phyloP scores from a whole-genome alignment of 345 rosid genomes.

The Xanthoceras sorbifolium region DNA sequence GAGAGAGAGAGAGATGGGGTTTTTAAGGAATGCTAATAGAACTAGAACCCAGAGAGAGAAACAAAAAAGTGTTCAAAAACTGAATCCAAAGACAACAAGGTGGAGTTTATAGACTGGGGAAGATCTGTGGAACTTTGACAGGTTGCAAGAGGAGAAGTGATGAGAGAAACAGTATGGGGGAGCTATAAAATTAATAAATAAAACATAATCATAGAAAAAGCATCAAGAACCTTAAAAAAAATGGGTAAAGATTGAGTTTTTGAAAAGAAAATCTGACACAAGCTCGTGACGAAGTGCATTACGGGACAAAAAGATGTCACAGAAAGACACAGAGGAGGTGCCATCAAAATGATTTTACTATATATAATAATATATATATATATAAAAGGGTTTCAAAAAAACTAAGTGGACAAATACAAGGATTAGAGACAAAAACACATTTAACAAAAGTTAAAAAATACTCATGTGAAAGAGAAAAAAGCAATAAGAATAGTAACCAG shows the following conservation, averaged over 20 bases:
- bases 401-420: constrained; percentile 18
- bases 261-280: constrained; percentile 65
- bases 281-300: constrained; percentile 82
- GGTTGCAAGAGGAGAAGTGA: constrained; percentile 61
- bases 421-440: constrained; percentile 26
- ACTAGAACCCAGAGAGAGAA: constrained; percentile 8
- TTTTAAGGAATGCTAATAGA: constrained; percentile 4
- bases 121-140: constrained; percentile 50
- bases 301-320: constrained; percentile 82
- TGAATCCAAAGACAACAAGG: constrained; percentile 25
- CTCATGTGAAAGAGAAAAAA: constrained; percentile 21
- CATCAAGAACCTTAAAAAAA: constrained; percentile 23
- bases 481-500: constrained; percentile 3
- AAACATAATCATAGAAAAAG: constrained; percentile 14
- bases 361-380: neutral
- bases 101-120: constrained; percentile 20
- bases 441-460: neutral
- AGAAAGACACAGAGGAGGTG: constrained; percentile 38
- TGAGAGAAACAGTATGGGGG: constrained; percentile 29
- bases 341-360: constrained; percentile 16
- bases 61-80: constrained; percentile 25
- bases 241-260: constrained; percentile 27
- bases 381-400: constrained; percentile 16
- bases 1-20: too few species aligned
- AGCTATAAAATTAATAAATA: constrained; percentile 1